Base-by-base conservation (phyloP, 441 rosid genomes). In the Hura crepitans region DNA sequence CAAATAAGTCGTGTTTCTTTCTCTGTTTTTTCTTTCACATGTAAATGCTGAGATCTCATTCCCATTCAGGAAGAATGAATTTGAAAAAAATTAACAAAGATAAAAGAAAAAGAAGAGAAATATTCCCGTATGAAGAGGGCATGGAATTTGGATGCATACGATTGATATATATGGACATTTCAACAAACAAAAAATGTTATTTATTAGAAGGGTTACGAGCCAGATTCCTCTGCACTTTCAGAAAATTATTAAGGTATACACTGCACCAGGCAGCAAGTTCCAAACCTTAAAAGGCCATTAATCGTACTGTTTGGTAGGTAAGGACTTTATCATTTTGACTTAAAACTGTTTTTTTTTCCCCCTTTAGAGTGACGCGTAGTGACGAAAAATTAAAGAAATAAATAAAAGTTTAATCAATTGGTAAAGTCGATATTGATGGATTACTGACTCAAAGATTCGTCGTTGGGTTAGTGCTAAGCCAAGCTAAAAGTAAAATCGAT, bases 221-320 rank as follows among this genome's bases (percentile, higher is more conserved):
- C 39, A 57, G n/a, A n/a, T n/a, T n/a, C 3, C 35, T 14, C 60
- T 3, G 62, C n/a, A n/a, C n/a, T n/a, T n/a, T n/a, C n/a, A n/a
- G n/a, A n/a, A n/a, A n/a, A n/a, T n/a, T n/a, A n/a, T n/a, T n/a
- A n/a, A n/a, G n/a, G n/a, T n/a, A n/a, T n/a, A 28, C 22, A 15
- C 42, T 10, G 8, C 14, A 42, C 46, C 12, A 35, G 2, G 46
- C 46, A 42, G 2, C 3, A 12, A 42, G 13, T 10, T 7, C 10
- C 45, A 42, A 10, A n/a, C n/a, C 10, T 42, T 6, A 65, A 35
- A 20, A 66, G n/a, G 71, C 39, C 71, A 55, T 67, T 39, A 39
- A 25, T 25, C 39, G 0, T 23, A 17, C 6, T 67, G 71, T 51
- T 37, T 37, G 49, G 71, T 67, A 7, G 71, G 60, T 66, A 22